Percentiles rank a stretch among this genome's conserved stretches.
These are phyloP conservation scores for Dimargaris xerosporica DNA, from an alignment of 192 early-diverging fungal genomes.

Conservation along the genomic window DNA sequence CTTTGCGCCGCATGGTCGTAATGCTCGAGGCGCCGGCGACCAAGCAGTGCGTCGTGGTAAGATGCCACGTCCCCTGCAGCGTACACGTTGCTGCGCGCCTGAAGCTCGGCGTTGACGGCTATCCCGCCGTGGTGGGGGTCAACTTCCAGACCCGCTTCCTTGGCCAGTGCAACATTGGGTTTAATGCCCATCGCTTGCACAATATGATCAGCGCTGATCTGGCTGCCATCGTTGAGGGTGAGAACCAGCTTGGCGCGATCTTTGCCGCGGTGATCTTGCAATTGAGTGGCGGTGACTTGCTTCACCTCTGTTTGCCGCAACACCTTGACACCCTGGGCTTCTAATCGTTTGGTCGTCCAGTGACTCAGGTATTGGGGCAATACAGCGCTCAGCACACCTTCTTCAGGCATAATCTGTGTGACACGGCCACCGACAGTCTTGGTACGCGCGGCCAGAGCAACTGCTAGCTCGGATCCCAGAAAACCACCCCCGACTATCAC, in stretches of 20 bases:
- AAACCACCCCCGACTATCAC: slow-evolving; percentile 47
- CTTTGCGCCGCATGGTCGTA: slow-evolving; percentile 44
- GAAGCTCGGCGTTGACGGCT: slow-evolving; percentile 45
- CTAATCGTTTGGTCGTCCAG: slow-evolving; percentile 39
- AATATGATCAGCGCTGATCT: slow-evolving; percentile 37
- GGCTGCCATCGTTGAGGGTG: slow-evolving; percentile 23
- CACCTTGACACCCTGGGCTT: slow-evolving; percentile 33
- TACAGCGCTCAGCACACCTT: slow-evolving; percentile 38
- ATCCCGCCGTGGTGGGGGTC: slow-evolving; percentile 41
- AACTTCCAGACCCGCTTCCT: slow-evolving; percentile 39
- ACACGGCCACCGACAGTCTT: slow-evolving; percentile 19
- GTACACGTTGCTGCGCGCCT: slow-evolving; percentile 43
- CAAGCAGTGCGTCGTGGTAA: slow-evolving; percentile 44
- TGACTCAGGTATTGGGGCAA: slow-evolving; percentile 45
- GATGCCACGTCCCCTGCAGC: slow-evolving; percentile 47
- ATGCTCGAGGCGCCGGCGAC: slow-evolving; percentile 49
- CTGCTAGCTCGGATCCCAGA: slow-evolving; percentile 44
- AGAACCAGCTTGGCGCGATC: slow-evolving; percentile 25
- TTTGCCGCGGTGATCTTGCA: background rate
- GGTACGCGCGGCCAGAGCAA: slow-evolving; percentile 33
- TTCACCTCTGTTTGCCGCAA: slow-evolving; percentile 24
- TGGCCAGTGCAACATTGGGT: slow-evolving; percentile 38
- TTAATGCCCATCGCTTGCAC: slow-evolving; percentile 44
- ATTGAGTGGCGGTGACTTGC: slow-evolving; percentile 14
- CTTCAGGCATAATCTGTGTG: slow-evolving; percentile 47